These are phyloP conservation scores for Houttuynia cordata DNA, from an alignment of 164 flowering plant species.

Conservation along the genomic window DNA sequence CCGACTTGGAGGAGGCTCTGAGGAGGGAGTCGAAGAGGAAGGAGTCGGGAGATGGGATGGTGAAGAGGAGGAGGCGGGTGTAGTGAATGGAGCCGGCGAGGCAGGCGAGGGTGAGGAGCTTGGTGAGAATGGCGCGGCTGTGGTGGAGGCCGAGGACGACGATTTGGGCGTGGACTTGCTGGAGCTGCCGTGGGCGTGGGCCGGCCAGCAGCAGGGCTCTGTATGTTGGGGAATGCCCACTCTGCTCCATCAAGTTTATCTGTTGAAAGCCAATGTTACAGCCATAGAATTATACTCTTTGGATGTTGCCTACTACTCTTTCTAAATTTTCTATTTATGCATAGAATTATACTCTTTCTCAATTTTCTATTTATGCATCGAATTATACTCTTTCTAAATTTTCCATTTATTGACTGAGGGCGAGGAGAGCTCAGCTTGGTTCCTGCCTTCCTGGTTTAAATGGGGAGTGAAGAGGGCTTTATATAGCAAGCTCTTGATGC, in stretches of 20 bases:
- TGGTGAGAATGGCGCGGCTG: conserved; percentile 49
- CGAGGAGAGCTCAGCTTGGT: too few species aligned
- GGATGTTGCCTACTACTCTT: too few species aligned
- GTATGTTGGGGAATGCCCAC: conserved; percentile 25
- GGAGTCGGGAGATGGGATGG: conserved; percentile 42
- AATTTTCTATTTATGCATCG: too few species aligned
- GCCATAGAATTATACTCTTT: too few species aligned
- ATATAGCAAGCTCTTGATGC: too few species aligned
- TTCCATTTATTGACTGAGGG: too few species aligned
- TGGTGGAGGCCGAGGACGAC: conserved; percentile 32
- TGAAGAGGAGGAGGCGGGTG: conserved; percentile 34
- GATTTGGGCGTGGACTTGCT: conserved; percentile 53
- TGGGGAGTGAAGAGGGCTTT: too few species aligned
- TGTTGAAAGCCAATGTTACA: too few species aligned
- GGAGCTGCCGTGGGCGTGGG: conserved; percentile 30
- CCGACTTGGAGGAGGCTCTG: conserved; percentile 27
- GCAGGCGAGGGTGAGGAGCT: conserved; percentile 46
- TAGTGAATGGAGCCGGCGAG: conserved; percentile 40
- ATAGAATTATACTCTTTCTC: too few species aligned
- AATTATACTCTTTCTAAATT: too few species aligned
- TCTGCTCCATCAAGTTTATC: not conserved
- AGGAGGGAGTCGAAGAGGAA: conserved; percentile 60
- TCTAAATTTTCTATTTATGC: too few species aligned
- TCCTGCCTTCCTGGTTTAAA: too few species aligned
- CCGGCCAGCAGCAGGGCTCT: conserved; percentile 41